Percentiles rank a stretch among this genome's conserved stretches.
Evolutionary conservation across 2,329 filamentous ascomycete genomes (phyloP).

Genomic region (Clarireedia homoeocarpa): DNA sequence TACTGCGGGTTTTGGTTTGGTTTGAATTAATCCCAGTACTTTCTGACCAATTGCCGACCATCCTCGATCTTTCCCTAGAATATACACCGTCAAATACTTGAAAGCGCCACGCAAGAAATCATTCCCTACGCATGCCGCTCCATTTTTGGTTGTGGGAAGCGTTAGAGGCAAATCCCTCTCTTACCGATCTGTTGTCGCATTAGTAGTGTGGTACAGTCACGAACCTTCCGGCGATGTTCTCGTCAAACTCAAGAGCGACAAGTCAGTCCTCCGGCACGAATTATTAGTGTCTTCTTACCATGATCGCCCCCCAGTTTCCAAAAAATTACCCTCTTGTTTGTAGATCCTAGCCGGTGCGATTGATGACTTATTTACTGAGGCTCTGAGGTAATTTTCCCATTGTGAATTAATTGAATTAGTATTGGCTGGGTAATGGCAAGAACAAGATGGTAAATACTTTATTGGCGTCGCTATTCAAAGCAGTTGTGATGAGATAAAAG

Average conservation of each 20-base stretch:
- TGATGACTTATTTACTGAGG: slow-evolving; percentile 30
- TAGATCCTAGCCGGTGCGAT: slow-evolving; percentile 31
- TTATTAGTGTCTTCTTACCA: slow-evolving; percentile 8
- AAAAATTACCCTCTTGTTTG: slow-evolving; percentile 29
- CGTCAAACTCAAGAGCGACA: slow-evolving; percentile 33
- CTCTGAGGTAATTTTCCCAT: slow-evolving; percentile 34
- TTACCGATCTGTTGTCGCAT: slow-evolving; percentile 30
- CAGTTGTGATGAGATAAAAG: neutral
- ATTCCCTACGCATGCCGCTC: slow-evolving; percentile 29
- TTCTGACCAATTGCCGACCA: slow-evolving; percentile 19
- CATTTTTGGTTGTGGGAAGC: slow-evolving; percentile 26
- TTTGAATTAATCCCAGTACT: slow-evolving; percentile 8
- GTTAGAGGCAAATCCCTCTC: slow-evolving; percentile 29
- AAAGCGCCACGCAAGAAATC: slow-evolving; percentile 33
- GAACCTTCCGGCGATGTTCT: slow-evolving; percentile 36
- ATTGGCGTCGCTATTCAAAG: neutral
- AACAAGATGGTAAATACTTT: no score
- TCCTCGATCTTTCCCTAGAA: slow-evolving; percentile 18
- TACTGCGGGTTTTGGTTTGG: slow-evolving; percentile 24
- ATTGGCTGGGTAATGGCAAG: neutral
- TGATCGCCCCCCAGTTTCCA: slow-evolving; percentile 10
- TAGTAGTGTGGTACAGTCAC: slow-evolving; percentile 13
- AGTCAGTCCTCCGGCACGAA: slow-evolving; percentile 29
- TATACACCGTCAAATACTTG: slow-evolving; percentile 34
- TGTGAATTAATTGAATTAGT: neutral